phyloP scores from a whole-genome alignment of 108 stramenopile genomes.

The Skeletonema costatum region DNA sequence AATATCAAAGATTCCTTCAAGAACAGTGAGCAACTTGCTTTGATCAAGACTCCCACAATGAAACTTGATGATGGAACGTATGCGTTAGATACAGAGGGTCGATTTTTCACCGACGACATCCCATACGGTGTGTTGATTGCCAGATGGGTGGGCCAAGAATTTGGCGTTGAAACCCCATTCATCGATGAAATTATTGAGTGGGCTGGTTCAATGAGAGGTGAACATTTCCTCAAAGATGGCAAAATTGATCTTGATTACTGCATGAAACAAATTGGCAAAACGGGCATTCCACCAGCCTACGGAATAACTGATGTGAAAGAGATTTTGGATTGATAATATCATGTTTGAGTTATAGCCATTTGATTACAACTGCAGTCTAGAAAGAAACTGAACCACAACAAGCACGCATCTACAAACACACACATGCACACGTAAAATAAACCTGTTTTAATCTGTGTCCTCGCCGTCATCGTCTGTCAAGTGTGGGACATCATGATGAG shows the following conservation, averaged over 20 bases:
- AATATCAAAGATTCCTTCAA: slow-evolving; percentile 47
- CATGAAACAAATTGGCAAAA: slow-evolving; percentile 1
- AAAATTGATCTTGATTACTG: slow-evolving; percentile 45
- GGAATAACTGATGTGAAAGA: slow-evolving; percentile 34
- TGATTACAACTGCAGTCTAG: background rate
- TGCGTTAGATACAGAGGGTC: slow-evolving; percentile 28
- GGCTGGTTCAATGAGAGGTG: slow-evolving; percentile 44
- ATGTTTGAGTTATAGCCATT: background rate
- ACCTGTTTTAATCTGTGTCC: slow-evolving; percentile 1
- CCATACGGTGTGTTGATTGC: slow-evolving; percentile 57
- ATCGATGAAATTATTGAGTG: slow-evolving; percentile 57
- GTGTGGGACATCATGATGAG: slow-evolving; percentile 16
- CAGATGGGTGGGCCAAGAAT: slow-evolving; percentile 46
- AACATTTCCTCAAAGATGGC: slow-evolving; percentile 46
- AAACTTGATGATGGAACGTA: slow-evolving; percentile 32
- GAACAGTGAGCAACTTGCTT: slow-evolving; percentile 45
- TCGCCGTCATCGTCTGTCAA: slow-evolving; percentile 5
- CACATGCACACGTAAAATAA: background rate
- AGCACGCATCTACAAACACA: slow-evolving; percentile 24
- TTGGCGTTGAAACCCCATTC: slow-evolving; percentile 48
- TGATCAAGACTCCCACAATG: slow-evolving; percentile 53
- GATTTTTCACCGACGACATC: slow-evolving; percentile 62
- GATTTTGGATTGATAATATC: slow-evolving; percentile 33
- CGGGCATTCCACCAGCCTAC: slow-evolving; percentile 51
- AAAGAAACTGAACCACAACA: background rate